phyloP scores from a whole-genome alignment of 2,329 filamentous ascomycete species.

The Davidsoniella australis region DNA sequence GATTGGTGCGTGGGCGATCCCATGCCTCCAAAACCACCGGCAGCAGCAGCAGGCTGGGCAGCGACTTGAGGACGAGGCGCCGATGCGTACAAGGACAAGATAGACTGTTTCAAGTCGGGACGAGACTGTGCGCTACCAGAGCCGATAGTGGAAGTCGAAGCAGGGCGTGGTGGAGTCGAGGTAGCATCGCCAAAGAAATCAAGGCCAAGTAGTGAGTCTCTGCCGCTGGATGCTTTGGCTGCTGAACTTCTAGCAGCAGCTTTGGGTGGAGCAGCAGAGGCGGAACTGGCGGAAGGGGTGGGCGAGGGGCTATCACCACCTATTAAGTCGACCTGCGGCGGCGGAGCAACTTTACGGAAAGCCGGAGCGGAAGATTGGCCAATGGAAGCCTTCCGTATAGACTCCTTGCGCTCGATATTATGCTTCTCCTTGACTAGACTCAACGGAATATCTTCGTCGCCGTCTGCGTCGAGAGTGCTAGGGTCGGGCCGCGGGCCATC shows the following conservation, averaged over 20 bases:
- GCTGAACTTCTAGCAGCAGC: slow-evolving; percentile 32
- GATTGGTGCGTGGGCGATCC: slow-evolving; percentile 39
- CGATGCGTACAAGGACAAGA: slow-evolving; percentile 83
- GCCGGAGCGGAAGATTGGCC: slow-evolving; percentile 24
- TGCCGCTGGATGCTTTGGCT: slow-evolving; percentile 52
- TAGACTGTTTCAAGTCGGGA: slow-evolving; percentile 92
- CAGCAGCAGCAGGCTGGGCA: slow-evolving; percentile 34
- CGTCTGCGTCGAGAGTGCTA: slow-evolving; percentile 60
- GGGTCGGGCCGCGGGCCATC: slow-evolving; percentile 89
- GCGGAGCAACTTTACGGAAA: slow-evolving; percentile 5
- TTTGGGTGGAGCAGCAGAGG: slow-evolving; percentile 26
- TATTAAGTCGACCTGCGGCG: slow-evolving; percentile 56
- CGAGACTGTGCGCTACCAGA: slow-evolving; percentile 50
- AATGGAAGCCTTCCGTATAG: slow-evolving; percentile 41
- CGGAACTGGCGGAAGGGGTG: slow-evolving; percentile 24
- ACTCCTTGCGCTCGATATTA: slow-evolving; percentile 41
- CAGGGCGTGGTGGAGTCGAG: slow-evolving; percentile 48
- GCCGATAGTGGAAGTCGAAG: slow-evolving; percentile 56
- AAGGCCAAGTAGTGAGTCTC: slow-evolving; percentile 77
- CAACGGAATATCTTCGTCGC: slow-evolving; percentile 59
- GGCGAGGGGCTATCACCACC: slow-evolving; percentile 53
- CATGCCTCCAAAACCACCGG: slow-evolving; percentile 50
- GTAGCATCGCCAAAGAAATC: slow-evolving; percentile 74
- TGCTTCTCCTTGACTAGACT: slow-evolving; percentile 51
- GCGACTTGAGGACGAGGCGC: slow-evolving; percentile 50